A percentile compares a stretch with the other conserved stretches of the same genome.
phyloP scores from a whole-genome alignment of 2,329 filamentous ascomycete genomes.

The Pseudocercospora eumusae region DNA sequence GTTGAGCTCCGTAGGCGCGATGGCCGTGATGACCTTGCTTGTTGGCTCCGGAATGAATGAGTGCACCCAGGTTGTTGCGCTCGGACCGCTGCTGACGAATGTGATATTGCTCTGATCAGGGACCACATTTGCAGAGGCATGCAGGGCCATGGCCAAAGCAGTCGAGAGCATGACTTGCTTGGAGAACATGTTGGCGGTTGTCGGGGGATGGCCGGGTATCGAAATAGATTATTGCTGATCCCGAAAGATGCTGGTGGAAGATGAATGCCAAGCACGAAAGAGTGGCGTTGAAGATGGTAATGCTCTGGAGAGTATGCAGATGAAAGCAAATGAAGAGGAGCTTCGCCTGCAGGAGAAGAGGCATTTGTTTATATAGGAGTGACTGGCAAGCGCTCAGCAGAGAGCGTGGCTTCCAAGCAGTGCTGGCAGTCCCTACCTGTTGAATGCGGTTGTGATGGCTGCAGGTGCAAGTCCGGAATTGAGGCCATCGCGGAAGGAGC shows the following conservation, averaged over 20 bases:
- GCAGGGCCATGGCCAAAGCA: conserved; percentile 1
- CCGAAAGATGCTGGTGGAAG: background rate
- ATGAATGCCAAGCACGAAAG: background rate
- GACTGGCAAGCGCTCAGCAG: background rate
- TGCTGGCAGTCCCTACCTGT: background rate
- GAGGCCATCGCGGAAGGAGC: background rate
- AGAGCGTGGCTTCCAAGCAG: background rate
- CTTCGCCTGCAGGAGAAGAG: background rate
- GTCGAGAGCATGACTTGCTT: background rate
- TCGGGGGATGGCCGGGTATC: background rate
- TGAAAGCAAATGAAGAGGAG: background rate
- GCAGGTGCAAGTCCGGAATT: background rate
- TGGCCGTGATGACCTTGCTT: background rate
- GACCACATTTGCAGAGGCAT: background rate
- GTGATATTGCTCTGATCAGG: background rate
- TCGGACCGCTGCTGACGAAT: background rate
- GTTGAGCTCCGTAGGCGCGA: background rate
- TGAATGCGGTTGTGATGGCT: background rate
- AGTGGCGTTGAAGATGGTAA: background rate
- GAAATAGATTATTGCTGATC: background rate
- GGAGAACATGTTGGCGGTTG: conserved; percentile 7
- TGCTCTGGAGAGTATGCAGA: background rate
- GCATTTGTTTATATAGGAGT: background rate
- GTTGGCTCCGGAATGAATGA: background rate
- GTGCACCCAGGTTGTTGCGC: background rate